A percentile compares a stretch with the other conserved stretches of the same genome.
phyloP scores from a whole-genome alignment of 2,329 filamentous ascomycete species.

The Fusarium verrucosum region DNA sequence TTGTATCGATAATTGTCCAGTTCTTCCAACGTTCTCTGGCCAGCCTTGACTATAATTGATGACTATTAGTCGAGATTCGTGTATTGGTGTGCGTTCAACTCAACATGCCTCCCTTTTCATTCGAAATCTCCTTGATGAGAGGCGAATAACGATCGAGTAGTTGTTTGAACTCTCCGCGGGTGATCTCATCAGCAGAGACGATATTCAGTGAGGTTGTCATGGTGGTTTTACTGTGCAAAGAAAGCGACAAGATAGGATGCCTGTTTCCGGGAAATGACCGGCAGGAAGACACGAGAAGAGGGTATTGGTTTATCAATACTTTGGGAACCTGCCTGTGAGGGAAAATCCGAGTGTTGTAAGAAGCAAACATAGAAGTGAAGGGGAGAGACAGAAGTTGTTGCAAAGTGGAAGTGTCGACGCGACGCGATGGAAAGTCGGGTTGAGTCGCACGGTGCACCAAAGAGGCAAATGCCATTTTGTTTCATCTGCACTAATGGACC shows the following conservation, averaged over 20 bases:
- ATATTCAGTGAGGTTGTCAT: conserved; percentile 30
- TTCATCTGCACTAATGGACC: neutral
- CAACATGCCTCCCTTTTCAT: conserved; percentile 55
- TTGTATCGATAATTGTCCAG: conserved; percentile 70
- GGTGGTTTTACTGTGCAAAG: neutral
- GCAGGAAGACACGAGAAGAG: neutral
- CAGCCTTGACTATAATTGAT: conserved; percentile 54
- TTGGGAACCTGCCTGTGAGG: neutral
- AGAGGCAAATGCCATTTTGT: neutral
- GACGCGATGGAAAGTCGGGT: conserved; percentile 10
- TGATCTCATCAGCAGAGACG: conserved; percentile 39
- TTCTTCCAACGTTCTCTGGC: conserved; percentile 61
- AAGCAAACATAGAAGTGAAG: neutral
- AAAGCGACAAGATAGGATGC: neutral
- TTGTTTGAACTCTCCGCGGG: conserved; percentile 48
- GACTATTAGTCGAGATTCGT: conserved; percentile 4
- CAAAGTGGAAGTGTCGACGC: conserved; percentile 14
- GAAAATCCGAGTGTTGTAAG: neutral
- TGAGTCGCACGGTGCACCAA: conserved; percentile 16
- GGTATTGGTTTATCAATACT: neutral
- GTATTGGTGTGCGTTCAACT: neutral
- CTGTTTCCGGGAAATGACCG: neutral
- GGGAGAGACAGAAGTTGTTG: conserved; percentile 2
- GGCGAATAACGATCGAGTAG: conserved; percentile 52
- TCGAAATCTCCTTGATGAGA: conserved; percentile 56